A percentile compares a stretch with the other conserved stretches of the same genome.
Evolutionary conservation across 208 protist genomes (phyloP).

Genomic region (Angomonas deanei): DNA sequence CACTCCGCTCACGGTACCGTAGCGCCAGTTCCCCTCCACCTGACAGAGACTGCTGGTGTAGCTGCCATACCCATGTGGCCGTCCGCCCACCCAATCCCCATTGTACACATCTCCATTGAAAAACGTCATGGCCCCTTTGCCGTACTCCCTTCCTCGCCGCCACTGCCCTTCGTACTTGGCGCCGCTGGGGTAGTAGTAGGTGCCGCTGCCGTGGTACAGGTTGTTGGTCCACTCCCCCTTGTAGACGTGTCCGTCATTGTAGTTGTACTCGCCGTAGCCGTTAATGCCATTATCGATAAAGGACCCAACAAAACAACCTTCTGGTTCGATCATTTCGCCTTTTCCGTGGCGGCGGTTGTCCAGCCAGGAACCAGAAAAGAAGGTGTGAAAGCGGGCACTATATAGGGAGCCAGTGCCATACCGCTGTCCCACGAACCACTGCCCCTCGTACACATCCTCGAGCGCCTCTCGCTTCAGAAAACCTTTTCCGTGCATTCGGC

Average conservation of each 20-base stretch:
- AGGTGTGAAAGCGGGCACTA: constrained; percentile 37
- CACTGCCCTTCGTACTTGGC: constrained; percentile 76
- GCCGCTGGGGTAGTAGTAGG: constrained; percentile 63
- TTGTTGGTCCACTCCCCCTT: constrained; percentile 80
- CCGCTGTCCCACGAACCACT: constrained; percentile 80
- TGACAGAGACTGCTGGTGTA: constrained; percentile 41
- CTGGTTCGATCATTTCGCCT: constrained; percentile 76
- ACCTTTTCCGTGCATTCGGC: constrained; percentile 79
- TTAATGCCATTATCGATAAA: constrained; percentile 71
- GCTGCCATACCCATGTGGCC: constrained; percentile 65
- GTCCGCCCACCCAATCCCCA: constrained; percentile 65
- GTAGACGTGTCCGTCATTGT: constrained; percentile 86
- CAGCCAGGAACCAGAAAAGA: constrained; percentile 82
- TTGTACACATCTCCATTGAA: constrained; percentile 75
- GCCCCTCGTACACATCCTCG: constrained; percentile 82
- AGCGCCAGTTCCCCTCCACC: constrained; percentile 76
- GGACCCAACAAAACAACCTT: constrained; percentile 71
- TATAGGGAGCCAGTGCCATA: constrained; percentile 65
- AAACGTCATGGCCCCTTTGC: constrained; percentile 67
- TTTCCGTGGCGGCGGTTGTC: constrained; percentile 77
- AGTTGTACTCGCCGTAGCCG: constrained; percentile 87
- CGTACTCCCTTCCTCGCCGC: constrained; percentile 58
- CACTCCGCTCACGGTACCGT: constrained; percentile 49
- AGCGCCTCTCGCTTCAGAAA: constrained; percentile 33
- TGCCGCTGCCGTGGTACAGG: constrained; percentile 68